Base-by-base conservation (phyloP, 1,284 basidiomycete genomes). In the Cutaneotrichosporon sp. region DNA sequence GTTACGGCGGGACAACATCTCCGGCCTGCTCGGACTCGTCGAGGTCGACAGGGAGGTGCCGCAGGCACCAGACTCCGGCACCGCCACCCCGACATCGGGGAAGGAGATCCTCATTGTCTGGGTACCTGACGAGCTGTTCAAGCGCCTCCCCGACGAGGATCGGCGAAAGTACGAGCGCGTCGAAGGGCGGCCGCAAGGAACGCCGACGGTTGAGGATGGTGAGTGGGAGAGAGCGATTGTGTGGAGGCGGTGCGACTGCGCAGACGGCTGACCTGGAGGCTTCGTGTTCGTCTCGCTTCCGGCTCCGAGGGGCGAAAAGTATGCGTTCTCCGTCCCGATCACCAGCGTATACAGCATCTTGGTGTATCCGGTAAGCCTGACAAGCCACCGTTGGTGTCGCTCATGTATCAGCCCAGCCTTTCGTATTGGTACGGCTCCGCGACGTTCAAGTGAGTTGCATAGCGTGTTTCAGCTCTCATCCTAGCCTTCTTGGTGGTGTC, bases 241-340 rank as follows among this genome's bases (percentile, higher is more conserved):
- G 29, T 9, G 29, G 37, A 37, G 34, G 27, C 46, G 4, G 26
- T 46, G 42, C 29, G 14, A 24, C 42, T 32, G 46, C 27, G 47
- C 27, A n/a, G 34, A 22, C 12, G 27, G 42, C 42, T 44, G 29
- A 32, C 42, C 29, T 16, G 11, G 41, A 75, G 73, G 69, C 24
- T 74, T 70, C 46, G 69, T 74, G 17, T 71, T 74, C 37, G 69
- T 74, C 7, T 70, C 71, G 2, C 47, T 72, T 3, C 71, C 71
- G 16, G 61, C 74, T 16, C 63, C 70, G 9, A 65, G 85, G 49
- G 85, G 88, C 7, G 88, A 92, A 70, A 88, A 88, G 19, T 96
- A 97, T 67, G 91, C 94, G 1, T 97, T 97, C 76, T 94, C 91
- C 16, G 84, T 97, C 1, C 88, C 93, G 2, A 68, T 98, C 43